phyloP scores from a whole-genome alignment of 805 yeast genomes.

The Wickerhamiella domercqiae region DNA sequence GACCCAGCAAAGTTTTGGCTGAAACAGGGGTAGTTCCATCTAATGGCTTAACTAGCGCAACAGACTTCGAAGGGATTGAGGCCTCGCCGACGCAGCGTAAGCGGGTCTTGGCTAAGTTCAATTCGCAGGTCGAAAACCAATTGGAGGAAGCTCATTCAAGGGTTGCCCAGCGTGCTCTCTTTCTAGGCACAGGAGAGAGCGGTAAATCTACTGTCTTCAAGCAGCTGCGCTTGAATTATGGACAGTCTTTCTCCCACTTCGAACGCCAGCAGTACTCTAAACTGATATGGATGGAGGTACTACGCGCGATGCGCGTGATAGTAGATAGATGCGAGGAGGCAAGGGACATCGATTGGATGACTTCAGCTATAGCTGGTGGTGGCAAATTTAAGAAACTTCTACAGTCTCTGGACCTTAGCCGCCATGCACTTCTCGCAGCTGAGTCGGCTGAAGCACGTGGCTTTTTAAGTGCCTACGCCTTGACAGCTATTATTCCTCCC shows the following conservation, averaged over 20 bases:
- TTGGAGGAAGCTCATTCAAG: slow-evolving; percentile 11
- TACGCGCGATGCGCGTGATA: slow-evolving; percentile 66
- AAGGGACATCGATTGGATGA: background rate
- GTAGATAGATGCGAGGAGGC: slow-evolving; percentile 29
- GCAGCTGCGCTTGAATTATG: slow-evolving; percentile 72
- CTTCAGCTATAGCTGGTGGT: background rate
- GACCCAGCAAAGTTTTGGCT: no score
- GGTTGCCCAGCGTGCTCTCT: slow-evolving; percentile 29
- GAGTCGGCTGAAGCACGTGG: slow-evolving; percentile 44
- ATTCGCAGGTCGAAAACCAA: slow-evolving; percentile 32
- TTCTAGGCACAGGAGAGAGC: slow-evolving; percentile 73
- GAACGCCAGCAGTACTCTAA: slow-evolving; percentile 71
- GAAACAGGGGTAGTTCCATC: no score
- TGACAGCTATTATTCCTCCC: background rate
- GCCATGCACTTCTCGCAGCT: slow-evolving; percentile 23
- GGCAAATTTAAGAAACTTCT: slow-evolving; percentile 5
- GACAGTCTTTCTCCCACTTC: slow-evolving; percentile 64
- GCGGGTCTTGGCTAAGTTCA: slow-evolving; percentile 23
- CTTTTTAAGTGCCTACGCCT: slow-evolving; percentile 26
- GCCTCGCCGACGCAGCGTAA: no score
- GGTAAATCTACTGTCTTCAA: slow-evolving; percentile 72
- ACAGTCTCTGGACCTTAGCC: slow-evolving; percentile 12
- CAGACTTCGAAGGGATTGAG: no score
- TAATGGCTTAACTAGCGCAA: no score
- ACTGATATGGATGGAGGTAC: slow-evolving; percentile 85